These are phyloP conservation scores for Cyclocybe aegerita DNA, from an alignment of 768 basidiomycete genomes.

Conservation along the genomic window DNA sequence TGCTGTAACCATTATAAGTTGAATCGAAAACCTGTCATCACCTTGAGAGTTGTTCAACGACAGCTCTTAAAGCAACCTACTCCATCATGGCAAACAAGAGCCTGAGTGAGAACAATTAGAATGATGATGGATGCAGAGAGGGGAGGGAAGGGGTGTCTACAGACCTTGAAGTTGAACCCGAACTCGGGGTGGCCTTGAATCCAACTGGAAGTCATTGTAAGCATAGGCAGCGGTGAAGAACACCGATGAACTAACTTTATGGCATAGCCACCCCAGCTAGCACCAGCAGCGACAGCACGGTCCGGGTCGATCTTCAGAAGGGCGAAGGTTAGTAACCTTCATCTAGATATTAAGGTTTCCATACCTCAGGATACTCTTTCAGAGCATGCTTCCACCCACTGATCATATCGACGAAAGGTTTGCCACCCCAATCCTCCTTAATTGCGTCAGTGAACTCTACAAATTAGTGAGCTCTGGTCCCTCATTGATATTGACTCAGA, in stretches of 20 bases:
- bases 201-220: conserved; percentile 55
- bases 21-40: conserved; percentile 66
- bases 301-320: conserved; percentile 59
- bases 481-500: neutral
- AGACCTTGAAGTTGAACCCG: conserved; percentile 79
- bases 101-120: conserved; percentile 28
- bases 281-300: conserved; percentile 76
- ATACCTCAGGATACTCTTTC: conserved; percentile 67
- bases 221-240: conserved; percentile 1
- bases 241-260: conserved; percentile 59
- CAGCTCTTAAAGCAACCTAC: conserved; percentile 33
- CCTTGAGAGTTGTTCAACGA: neutral
- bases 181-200: conserved; percentile 93
- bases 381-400: conserved; percentile 74
- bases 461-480: neutral
- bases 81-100: conserved; percentile 90
- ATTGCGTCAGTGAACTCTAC: conserved; percentile 82
- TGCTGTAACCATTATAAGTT: conserved; percentile 79
- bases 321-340: neutral
- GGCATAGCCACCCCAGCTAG: conserved; percentile 85
- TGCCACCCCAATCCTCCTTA: conserved; percentile 81
- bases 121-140: neutral
- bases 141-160: neutral
- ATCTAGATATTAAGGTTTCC: neutral
- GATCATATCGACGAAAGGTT: conserved; percentile 76